Base-by-base conservation (phyloP, 2,329 filamentous ascomycete species). In the Lachnellula subtilissima region DNA sequence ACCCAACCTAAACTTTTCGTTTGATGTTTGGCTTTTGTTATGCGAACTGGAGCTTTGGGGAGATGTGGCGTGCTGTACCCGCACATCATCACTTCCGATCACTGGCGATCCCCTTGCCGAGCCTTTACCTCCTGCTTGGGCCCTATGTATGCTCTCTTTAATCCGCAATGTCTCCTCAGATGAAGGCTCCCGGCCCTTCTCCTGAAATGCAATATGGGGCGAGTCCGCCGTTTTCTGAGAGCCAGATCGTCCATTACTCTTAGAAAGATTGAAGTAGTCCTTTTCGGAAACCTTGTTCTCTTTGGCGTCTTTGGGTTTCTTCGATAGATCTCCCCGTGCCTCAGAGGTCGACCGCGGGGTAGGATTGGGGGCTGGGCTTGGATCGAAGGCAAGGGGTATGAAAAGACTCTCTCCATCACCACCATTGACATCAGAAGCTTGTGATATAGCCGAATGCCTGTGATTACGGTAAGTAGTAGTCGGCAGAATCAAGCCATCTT, bases 141-240 rank as follows among this genome's bases (percentile, higher is more conserved):
- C 66, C 50, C 64, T 68, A 74, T 82, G 45, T 74, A 73, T 70
- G 74, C 80, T 65, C 73, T 79, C 60, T 69, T 72, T 55, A 75
- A 74, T 49, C 74, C 72, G 65, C 48, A 81, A 76, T 1, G 78
- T 75, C 39, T 79, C 80, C 32, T 86, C 83, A 2, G 84, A 82
- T 0, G 85, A 85, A 4, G 79, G 73, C 58, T 84, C 79, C 46
- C 88, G 82, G 2, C 84, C 83, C 72, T 92, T 94, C 66, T 96
- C 90, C 70, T 96, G 91, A 69, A 91, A 95, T 22, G 91, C 88
- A 65, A 96, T 96, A 67, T 96, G 91, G n/a, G 91, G 90, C 15
- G 89, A 91, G 12, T 47, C 45, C 23, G 23, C 45, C 5, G 23
- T 22, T 63, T 73, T 78, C 51, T 82, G 77, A 15, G 50, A 17